Evolutionary conservation across 1,284 basidiomycete genomes (phyloP).

Genomic region (Gastroboletus turbinatus): DNA sequence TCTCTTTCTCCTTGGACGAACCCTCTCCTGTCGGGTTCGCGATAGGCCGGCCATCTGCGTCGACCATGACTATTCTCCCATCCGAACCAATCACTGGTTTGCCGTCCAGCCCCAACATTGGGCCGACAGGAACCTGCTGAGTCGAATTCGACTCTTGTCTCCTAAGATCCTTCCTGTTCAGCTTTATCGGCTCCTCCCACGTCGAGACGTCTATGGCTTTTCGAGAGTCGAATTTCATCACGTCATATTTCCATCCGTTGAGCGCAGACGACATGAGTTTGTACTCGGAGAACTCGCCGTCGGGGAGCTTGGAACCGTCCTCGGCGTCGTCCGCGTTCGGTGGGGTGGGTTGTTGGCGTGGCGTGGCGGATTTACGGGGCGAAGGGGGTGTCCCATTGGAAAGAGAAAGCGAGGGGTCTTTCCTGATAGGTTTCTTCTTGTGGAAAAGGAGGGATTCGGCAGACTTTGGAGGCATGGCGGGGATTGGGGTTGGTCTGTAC

Average conservation of each 20-base stretch:
- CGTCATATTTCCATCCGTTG: conserved; percentile 83
- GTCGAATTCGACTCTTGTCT: conserved; percentile 44
- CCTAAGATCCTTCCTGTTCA: conserved; percentile 80
- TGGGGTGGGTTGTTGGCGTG: conserved; percentile 32
- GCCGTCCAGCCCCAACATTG: conserved; percentile 74
- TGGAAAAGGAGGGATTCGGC: conserved; percentile 35
- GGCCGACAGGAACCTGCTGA: conserved; percentile 53
- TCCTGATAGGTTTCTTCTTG: conserved; percentile 34
- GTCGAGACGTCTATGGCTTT: conserved; percentile 61
- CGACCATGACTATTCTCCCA: conserved; percentile 77
- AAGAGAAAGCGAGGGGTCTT: conserved; percentile 15
- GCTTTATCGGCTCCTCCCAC: conserved; percentile 73
- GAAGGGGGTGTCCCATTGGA: conserved; percentile 17
- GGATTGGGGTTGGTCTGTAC: neutral
- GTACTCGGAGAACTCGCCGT: conserved; percentile 67
- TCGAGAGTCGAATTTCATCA: conserved; percentile 79
- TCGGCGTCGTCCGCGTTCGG: conserved; percentile 43
- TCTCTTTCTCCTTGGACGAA: conserved; percentile 42
- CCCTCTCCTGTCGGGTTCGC: conserved; percentile 42
- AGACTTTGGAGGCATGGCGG: conserved; percentile 31
- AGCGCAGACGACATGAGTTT: conserved; percentile 71
- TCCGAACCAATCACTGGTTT: conserved; percentile 76
- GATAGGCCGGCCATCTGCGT: conserved; percentile 72
- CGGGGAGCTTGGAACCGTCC: conserved; percentile 52
- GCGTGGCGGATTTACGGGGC: conserved; percentile 31